A percentile compares a stretch with the other conserved stretches of the same genome.
phyloP scores from a whole-genome alignment of 768 basidiomycete genomes.

The Russula foetens region DNA sequence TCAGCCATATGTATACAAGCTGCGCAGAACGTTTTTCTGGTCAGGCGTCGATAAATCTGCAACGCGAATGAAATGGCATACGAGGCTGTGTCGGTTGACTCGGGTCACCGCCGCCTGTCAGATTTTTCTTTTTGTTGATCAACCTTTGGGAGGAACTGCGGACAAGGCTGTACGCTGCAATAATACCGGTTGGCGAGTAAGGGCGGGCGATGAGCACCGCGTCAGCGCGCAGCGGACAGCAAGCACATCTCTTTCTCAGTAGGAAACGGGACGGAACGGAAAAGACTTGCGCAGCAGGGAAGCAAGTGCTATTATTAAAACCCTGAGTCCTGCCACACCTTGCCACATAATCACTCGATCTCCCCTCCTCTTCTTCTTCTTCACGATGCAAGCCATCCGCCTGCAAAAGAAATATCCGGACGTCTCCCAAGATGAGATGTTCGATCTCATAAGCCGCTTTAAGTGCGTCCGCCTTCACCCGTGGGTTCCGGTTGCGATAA shows the following conservation, averaged over 20 bases:
- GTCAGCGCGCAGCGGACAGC: background rate
- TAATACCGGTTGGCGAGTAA: no score
- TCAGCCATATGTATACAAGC: background rate
- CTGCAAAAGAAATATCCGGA: slow-evolving; percentile 91
- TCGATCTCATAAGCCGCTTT: slow-evolving; percentile 90
- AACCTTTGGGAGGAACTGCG: no score
- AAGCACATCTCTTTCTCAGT: no score
- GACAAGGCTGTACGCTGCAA: no score
- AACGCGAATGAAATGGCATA: background rate
- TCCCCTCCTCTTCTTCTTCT: background rate
- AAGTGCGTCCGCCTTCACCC: slow-evolving; percentile 55
- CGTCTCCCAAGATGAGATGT: slow-evolving; percentile 88
- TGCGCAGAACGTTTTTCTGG: background rate
- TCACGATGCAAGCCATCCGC: slow-evolving; percentile 75
- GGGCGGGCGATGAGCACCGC: no score
- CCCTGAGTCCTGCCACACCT: slow-evolving; percentile 1
- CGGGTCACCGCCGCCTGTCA: background rate
- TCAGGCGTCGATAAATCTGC: background rate
- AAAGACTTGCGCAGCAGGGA: background rate
- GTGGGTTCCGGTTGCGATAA: slow-evolving; percentile 10
- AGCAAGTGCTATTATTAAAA: background rate
- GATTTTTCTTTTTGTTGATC: no score
- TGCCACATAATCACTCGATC: background rate
- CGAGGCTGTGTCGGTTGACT: background rate
- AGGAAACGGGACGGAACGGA: background rate